phyloP scores from a whole-genome alignment of 2,329 filamentous ascomycete species.

The Scedosporium minutisporum region DNA sequence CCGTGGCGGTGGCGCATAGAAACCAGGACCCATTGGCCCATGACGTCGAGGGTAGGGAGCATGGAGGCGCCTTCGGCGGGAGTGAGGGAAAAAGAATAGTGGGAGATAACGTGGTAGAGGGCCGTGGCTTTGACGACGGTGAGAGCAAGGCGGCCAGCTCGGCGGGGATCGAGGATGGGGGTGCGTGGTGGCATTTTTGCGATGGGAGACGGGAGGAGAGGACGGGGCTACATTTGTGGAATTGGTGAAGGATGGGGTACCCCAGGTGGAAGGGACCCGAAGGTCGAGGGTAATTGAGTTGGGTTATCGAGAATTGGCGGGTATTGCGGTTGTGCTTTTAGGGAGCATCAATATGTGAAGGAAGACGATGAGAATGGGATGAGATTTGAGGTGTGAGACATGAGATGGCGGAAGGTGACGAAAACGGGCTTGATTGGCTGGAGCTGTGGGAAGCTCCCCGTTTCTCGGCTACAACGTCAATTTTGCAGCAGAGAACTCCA shows the following conservation, averaged over 20 bases:
- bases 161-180: constrained; percentile 8
- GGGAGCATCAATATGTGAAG: not conserved
- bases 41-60: constrained; percentile 69
- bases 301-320: not conserved
- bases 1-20: constrained; percentile 61
- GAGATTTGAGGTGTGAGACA: not conserved
- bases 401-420: not conserved
- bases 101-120: constrained; percentile 39
- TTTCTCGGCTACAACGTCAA: not conserved
- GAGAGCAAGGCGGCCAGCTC: constrained; percentile 29
- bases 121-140: constrained; percentile 36
- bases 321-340: not conserved
- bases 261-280: not conserved
- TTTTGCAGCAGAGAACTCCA: not conserved
- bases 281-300: not conserved
- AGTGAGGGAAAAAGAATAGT: constrained; percentile 53
- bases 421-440: not conserved
- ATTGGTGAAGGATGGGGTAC: not conserved
- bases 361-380: not conserved
- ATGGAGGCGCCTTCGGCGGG: constrained; percentile 68
- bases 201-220: not conserved
- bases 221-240: not conserved
- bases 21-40: constrained; percentile 60
- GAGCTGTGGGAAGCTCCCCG: constrained; percentile 1
- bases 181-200: constrained; percentile 7